Evolutionary conservation across 1,284 basidiomycete genomes (phyloP).

Genomic region (Singerocomus inundabilis): DNA sequence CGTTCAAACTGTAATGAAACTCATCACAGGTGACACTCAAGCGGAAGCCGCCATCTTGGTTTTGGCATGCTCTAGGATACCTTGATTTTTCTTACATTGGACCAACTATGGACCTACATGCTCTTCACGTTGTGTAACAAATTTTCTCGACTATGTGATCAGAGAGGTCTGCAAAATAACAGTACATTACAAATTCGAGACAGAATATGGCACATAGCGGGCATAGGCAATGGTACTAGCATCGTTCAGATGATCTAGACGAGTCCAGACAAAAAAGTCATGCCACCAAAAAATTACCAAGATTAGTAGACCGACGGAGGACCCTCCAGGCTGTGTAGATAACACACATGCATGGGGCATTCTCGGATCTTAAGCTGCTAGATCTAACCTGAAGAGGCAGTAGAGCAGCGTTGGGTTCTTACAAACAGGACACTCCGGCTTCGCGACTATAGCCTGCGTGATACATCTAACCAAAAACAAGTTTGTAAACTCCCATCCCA

Average conservation of each 20-base stretch:
- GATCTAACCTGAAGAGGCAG: conserved; percentile 40
- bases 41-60: not conserved
- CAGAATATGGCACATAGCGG: not conserved
- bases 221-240: not conserved
- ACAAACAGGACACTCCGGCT: conserved; percentile 48
- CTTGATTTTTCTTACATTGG: not conserved
- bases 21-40: not conserved
- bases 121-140: not conserved
- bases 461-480: conserved; percentile 38
- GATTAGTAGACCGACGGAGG: not conserved
- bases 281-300: not conserved
- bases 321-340: not conserved
- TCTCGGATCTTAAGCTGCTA: conserved; percentile 13
- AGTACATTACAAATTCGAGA: not conserved
- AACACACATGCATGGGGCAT: not conserved
- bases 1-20: not conserved
- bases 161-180: not conserved
- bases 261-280: not conserved
- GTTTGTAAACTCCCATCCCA: not conserved
- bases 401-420: conserved; percentile 48
- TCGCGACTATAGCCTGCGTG: conserved; percentile 42
- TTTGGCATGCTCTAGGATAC: not conserved
- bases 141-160: no score
- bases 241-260: not conserved
- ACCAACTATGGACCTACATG: not conserved